Conservation (phyloP, 139 green algal species). For the Mesotaenium endlicherianum region DNA sequence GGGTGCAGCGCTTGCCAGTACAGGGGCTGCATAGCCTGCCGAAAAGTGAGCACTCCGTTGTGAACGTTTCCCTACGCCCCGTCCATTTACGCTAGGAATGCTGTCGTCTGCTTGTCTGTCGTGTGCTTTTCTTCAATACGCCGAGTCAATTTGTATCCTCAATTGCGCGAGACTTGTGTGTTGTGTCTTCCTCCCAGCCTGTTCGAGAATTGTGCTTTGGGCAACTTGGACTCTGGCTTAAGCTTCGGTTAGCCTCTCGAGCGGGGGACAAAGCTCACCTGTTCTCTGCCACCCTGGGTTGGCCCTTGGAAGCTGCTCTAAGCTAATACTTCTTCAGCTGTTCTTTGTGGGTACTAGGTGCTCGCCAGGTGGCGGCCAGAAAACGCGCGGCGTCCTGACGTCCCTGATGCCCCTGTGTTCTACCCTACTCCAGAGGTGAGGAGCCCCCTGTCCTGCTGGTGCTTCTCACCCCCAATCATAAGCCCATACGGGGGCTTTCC, state of each 20-base stretch:
- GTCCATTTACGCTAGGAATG: neutral
- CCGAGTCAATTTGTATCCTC: neutral
- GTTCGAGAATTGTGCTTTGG: neutral
- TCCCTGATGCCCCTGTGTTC: constrained; percentile 6
- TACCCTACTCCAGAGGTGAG: constrained; percentile 17
- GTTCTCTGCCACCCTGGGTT: no score
- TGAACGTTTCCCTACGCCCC: neutral
- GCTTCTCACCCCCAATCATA: neutral
- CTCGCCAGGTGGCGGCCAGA: neutral
- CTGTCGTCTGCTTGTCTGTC: neutral
- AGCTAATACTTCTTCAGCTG: neutral
- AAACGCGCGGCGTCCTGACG: neutral
- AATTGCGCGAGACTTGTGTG: neutral
- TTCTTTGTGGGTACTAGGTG: neutral
- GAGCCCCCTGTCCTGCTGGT: neutral
- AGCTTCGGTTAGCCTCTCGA: no score
- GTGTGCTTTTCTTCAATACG: neutral
- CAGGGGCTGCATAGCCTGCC: neutral
- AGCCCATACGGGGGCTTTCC: neutral
- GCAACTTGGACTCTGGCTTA: no score
- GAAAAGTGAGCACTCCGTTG: neutral
- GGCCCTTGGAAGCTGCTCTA: neutral
- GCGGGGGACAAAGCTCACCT: no score
- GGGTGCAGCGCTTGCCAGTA: constrained; percentile 3
- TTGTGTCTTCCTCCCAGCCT: neutral